Base-by-base conservation (phyloP, 345 rosid genomes). In the Dovyalis caffra region DNA sequence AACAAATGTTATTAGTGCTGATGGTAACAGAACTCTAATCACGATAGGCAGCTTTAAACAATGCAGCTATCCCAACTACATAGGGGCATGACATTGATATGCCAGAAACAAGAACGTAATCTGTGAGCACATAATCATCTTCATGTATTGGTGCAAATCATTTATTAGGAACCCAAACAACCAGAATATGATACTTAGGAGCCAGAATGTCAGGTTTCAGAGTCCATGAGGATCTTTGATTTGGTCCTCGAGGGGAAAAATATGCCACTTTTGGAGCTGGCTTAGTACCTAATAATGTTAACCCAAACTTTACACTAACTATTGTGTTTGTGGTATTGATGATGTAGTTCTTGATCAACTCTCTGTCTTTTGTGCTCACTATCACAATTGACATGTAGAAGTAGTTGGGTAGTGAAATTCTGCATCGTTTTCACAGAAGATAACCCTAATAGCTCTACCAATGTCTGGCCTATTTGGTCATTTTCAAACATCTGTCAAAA, bases 31-130 rank as follows among this genome's bases (percentile, higher is more conserved):
- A 66, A 68, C 80, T 85, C 89, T 89, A 84, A 26, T 82, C 85
- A 0, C 45, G 76, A 68, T 83, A 80, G 16, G 74, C 29, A 8
- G 84, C 80, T 73, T 76, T 88, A 56, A 84, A 80, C 75, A 88
- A 34, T 1, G 77, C 80, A 37, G 81, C 83, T 12, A 81, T 43
- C 43, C 88, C 86, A 4, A 83, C 87, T 6, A 35, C 81, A 73
- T 82, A 88, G 25, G 90, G 90, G 66, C 85, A 80, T 5, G 87
- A 64, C 87, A 85, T 83, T 53, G 89, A 88, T 63, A 88, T 87
- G 38, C 90, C 86, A 0, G 77, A 87, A 0, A 25, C 23, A 1
- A 85, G 47, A 2, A 83, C 79, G 14, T 78, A 84, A 40, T 84
- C 88, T 5, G 83, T 84, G 28, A 72, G 69, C 78, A 88, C 47